Evolutionary conservation across 345 rosid species (phyloP), one percentile per base, ranked within the genome.

Genomic region (Eucalyptus shirleyi): DNA sequence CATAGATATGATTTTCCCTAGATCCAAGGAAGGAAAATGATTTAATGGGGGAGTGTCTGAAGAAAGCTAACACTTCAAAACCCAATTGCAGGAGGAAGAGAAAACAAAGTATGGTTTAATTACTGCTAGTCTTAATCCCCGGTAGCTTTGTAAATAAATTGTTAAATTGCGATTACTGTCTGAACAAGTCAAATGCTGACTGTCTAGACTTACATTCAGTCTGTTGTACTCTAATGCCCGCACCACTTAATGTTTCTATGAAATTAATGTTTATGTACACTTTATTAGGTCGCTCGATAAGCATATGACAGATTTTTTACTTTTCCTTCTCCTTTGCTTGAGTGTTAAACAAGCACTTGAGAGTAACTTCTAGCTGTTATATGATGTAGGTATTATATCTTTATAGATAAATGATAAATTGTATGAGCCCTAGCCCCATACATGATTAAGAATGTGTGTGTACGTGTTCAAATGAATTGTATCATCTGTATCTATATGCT

Each of bases 1-100:
- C 93, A 94, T 95, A 94, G 96, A 95, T 16, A 88, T 93, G 34
- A 88, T 95, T 53, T 95, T 95, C 90, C 65, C n/a, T 23, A 45
- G 51, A 12, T 42, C 60, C 62, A 30, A 40, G 34, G 55, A 51
- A n/a, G 86, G 51, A 37, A 65, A 37, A 49, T 49, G 85, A 77
- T 21, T 77, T 42, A 21, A 77, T 23, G 62, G 44, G 30, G 85
- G 47, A 4, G 7, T 77, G 47, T 77, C 85, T 77, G 16, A 40
- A 21, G 85, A 77, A 40, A 77, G 85, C 85, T 40, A 77, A 77
- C 47, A 6, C 85, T 40, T 77, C 85, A 40, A 77, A 21, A 77
- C 85, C 47, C 85, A 77, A 77, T 40, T 77, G 85, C 85, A 77
- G 47, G 30, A 40, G 30, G 30, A 77, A 30, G 85, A 77, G 24